Percentiles rank a stretch among this genome's conserved stretches.
Evolutionary conservation across 148 eudicot species (phyloP).

Genomic region (Arctostaphylos glauca): DNA sequence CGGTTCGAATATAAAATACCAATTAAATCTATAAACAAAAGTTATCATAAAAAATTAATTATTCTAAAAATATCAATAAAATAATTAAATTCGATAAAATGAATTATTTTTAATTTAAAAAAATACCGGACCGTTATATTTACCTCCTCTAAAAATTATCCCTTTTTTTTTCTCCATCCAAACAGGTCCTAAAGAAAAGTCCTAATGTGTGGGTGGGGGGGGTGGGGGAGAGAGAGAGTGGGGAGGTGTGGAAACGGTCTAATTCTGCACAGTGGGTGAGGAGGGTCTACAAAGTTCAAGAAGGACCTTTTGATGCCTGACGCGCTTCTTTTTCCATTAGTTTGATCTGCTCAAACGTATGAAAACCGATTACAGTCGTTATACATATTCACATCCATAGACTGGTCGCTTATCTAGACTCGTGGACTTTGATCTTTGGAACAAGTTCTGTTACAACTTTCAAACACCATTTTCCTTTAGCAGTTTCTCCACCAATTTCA

Average conservation of each 20-base stretch:
- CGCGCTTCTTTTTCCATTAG: neutral
- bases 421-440: neutral
- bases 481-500: constrained; percentile 11
- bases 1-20: no score
- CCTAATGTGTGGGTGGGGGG: neutral
- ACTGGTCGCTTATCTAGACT: neutral
- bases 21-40: no score
- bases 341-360: neutral
- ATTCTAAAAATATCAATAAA: no score
- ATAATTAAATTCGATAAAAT: no score
- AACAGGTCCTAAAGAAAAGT: no score
- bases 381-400: no score
- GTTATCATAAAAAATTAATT: no score
- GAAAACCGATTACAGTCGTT: no score
- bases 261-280: neutral
- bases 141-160: no score
- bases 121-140: no score
- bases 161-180: no score
- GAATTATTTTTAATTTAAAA: no score
- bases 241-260: neutral
- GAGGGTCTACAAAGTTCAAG: neutral
- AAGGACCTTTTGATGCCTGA: neutral
- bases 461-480: neutral
- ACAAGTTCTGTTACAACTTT: neutral
- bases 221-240: neutral